Evolutionary conservation across 495 filamentous ascomycete species (phyloP).

Genomic region (Aspergillus carlsbadensis): DNA sequence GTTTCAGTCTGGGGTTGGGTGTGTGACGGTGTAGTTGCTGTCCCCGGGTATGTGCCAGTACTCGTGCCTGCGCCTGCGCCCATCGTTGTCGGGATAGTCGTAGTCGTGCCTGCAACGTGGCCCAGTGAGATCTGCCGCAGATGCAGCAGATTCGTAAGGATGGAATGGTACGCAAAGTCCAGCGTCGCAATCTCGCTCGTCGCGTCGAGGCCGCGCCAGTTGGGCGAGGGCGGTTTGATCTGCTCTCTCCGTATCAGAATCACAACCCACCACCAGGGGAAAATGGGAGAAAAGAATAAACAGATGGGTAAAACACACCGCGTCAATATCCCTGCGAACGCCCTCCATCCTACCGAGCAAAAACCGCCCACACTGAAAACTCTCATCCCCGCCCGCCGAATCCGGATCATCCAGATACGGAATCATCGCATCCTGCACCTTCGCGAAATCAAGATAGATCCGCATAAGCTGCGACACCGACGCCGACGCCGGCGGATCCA

Average conservation of each 20-base stretch:
- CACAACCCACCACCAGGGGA: too few relatives aligned
- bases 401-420: conserved; percentile 4
- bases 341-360: conserved; percentile 18
- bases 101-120: neutral
- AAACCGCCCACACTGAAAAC: neutral
- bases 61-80: too few relatives aligned
- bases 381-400: neutral
- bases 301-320: conserved; percentile 14
- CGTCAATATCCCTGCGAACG: conserved; percentile 15
- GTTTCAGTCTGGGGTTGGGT: neutral
- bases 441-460: conserved; percentile 22
- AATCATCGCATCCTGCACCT: conserved; percentile 19
- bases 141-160: conserved; percentile 21
- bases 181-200: conserved; percentile 22
- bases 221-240: conserved; percentile 12
- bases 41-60: too few relatives aligned
- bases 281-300: too few relatives aligned
- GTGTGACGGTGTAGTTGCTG: too few relatives aligned
- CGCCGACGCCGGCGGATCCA: neutral
- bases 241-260: neutral
- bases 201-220: conserved; percentile 23
- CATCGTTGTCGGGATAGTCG: too few relatives aligned
- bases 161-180: conserved; percentile 23
- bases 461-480: conserved; percentile 10
- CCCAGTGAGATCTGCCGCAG: conserved; percentile 4